phyloP scores from a whole-genome alignment of 257 asterid species.

The Scutellaria barbata region DNA sequence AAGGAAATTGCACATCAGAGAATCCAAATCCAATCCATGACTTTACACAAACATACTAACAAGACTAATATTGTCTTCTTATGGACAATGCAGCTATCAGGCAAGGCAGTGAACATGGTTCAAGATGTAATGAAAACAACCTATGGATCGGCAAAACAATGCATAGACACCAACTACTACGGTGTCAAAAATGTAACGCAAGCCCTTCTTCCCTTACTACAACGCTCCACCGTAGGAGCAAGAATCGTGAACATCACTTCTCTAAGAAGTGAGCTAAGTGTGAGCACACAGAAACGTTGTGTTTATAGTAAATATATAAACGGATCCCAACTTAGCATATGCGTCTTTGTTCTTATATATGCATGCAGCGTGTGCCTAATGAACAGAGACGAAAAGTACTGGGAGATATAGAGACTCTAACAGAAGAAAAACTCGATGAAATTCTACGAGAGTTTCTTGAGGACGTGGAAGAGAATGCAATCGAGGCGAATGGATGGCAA shows the following conservation, averaged over 20 bases:
- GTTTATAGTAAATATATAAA: too few relatives aligned
- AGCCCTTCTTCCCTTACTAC: conserved; percentile 71
- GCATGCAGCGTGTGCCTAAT: conserved; percentile 70
- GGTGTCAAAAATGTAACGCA: conserved; percentile 79
- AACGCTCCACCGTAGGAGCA: conserved; percentile 63
- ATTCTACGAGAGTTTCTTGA: conserved; percentile 57
- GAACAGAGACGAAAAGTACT: conserved; percentile 62
- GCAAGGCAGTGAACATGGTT: conserved; percentile 57
- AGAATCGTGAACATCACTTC: conserved; percentile 77
- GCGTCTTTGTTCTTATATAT: conserved; percentile 12
- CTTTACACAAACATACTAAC: too few relatives aligned
- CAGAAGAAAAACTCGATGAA: conserved; percentile 61
- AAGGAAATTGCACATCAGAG: conserved; percentile 13
- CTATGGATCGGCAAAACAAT: conserved; percentile 56
- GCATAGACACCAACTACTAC: conserved; percentile 72
- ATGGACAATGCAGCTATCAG: conserved; percentile 62
- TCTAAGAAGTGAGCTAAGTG: conserved; percentile 67
- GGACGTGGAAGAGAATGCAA: conserved; percentile 52
- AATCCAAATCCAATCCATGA: too few relatives aligned
- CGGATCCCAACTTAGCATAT: conserved; percentile 1
- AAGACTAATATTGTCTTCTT: not conserved
- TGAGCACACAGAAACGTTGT: conserved; percentile 35
- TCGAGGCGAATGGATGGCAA: conserved; percentile 81
- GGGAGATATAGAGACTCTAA: conserved; percentile 59
- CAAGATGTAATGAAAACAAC: conserved; percentile 66